Evolutionary conservation across 176 grass and related monocot species (phyloP), one percentile per base, ranked within the genome.

Genomic region (Avena insularis): DNA sequence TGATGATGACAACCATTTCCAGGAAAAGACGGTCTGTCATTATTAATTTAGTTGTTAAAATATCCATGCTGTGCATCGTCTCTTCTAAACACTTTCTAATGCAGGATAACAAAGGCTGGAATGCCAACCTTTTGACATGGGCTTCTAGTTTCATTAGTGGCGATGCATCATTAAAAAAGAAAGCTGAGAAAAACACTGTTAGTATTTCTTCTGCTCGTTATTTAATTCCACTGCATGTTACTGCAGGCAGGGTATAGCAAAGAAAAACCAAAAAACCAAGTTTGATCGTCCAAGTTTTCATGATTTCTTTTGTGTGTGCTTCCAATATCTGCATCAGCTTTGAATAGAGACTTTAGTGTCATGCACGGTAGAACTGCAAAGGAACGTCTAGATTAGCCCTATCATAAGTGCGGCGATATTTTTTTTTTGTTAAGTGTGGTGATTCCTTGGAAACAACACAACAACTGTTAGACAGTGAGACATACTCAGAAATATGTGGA

Each of bases 71-170:
- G 87, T 8, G 51, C 57, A 50, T 25, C 21, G 12, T 83, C 84
- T 70, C 36, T 89, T 74, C 72, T 75, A 69, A 27, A 25, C 62
- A 16, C 23, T 85, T 87, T 79, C 86, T 59, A 83, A 54, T 90
- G 71, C 84, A 98, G 91, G 92, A 90, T 76, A 84, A 86, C 78
- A 98, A 98, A 88, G 90, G 90, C 16, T 98, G 97, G 97, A 98
- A 98, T 88, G 85, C 66, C 70, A 98, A 98, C 82, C 84, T 98
- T 88, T 90, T 98, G 72, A 98, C 94, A 84, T 98, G 97, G 97
- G 97, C 97, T 86, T 91, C 92, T 89, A 95, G 90, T 72, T 90
- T 98, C 57, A 98, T 98, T 81, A 91, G 83, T 79, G 92, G 94
- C 68, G 91, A 95, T 85, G 77, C 90, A 29, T 96, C 81, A 17